Conservation (phyloP, 108 stramenopile species). For the Cyclotella baltica region DNA sequence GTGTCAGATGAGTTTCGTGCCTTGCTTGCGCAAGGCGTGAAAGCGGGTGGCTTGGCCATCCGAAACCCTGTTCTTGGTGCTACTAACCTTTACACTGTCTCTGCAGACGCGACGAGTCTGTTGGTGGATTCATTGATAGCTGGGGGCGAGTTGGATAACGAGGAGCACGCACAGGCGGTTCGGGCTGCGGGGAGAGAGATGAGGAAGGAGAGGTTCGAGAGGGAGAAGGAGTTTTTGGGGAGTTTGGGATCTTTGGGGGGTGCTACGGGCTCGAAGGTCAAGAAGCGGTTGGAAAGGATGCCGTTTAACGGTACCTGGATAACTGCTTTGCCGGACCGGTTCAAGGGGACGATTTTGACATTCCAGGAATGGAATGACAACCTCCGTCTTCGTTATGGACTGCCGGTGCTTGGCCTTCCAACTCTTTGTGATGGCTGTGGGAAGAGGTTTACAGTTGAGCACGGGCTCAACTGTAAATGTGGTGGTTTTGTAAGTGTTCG, state of each 20-base stretch:
- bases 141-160: background rate
- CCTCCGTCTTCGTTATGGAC: constrained; percentile 20
- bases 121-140: background rate
- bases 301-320: background rate
- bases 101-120: background rate
- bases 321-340: background rate
- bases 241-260: background rate
- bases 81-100: background rate
- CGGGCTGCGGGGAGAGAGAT: background rate
- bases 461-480: background rate
- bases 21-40: constrained; percentile 15
- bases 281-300: background rate
- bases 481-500: background rate
- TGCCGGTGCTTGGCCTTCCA: constrained; percentile 4
- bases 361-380: constrained; percentile 30
- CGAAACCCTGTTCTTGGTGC: constrained; percentile 3
- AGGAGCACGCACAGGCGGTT: background rate
- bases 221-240: background rate
- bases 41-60: constrained; percentile 8
- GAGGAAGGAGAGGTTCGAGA: background rate
- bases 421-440: constrained; percentile 30
- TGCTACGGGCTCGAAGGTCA: background rate
- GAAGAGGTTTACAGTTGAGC: constrained; percentile 20
- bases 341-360: constrained; percentile 29
- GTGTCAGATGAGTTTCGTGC: constrained; percentile 10